A percentile compares a stretch with the other conserved stretches of the same genome.
These are phyloP conservation scores for Protomyces arabidopsidicola DNA, from an alignment of 1,139 yeast species.

Conservation along the genomic window DNA sequence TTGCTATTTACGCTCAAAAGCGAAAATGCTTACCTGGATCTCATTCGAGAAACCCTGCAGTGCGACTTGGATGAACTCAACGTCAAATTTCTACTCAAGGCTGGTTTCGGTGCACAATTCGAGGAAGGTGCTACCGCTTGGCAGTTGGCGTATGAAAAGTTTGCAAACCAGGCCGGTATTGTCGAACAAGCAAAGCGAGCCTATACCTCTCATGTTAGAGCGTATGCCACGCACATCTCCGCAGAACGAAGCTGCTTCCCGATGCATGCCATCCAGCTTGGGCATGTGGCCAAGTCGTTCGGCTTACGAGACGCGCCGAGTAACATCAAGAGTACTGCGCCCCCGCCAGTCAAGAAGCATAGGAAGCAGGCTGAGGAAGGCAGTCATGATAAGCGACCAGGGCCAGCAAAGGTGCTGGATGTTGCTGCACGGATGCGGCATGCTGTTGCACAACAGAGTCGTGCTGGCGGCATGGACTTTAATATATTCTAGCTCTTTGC, in stretches of 20 bases:
- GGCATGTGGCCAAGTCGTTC: constrained; percentile 91
- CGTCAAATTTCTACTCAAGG: constrained; percentile 41
- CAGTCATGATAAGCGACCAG: background rate
- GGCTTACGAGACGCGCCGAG: constrained; percentile 94
- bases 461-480: background rate
- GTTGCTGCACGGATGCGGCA: background rate
- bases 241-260: constrained; percentile 74
- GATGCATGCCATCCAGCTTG: constrained; percentile 76
- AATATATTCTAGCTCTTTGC: background rate
- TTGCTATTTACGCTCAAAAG: constrained; percentile 79
- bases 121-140: constrained; percentile 93
- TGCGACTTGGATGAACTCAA: constrained; percentile 5
- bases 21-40: constrained; percentile 68
- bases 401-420: background rate
- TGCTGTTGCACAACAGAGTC: background rate
- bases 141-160: constrained; percentile 86
- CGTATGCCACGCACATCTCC: constrained; percentile 91
- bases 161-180: constrained; percentile 53
- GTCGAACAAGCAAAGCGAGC: constrained; percentile 68
- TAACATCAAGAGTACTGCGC: constrained; percentile 49
- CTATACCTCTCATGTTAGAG: constrained; percentile 83
- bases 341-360: background rate
- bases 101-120: constrained; percentile 67
- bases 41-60: constrained; percentile 10
- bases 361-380: background rate